A percentile compares a stretch with the other conserved stretches of the same genome.
phyloP scores from a whole-genome alignment of 371 early-diverging fungal species.

The Mucor saturninus region DNA sequence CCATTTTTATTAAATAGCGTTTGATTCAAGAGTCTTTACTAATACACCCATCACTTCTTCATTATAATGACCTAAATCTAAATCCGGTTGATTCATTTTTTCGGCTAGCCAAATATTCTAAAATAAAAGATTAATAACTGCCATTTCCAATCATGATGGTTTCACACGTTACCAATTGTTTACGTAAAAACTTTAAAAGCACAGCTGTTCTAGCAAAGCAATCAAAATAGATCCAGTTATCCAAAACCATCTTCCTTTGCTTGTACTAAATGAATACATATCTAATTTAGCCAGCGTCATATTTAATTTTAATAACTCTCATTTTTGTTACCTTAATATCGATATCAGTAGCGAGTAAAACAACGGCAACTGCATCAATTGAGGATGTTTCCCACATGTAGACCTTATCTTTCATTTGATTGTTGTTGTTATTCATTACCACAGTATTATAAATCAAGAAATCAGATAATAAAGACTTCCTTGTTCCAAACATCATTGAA shows the following conservation, averaged over 20 bases:
- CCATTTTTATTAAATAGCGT: slow-evolving; percentile 5
- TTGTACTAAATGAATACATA: slow-evolving; percentile 52
- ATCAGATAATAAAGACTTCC: slow-evolving; percentile 33
- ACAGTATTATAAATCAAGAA: slow-evolving; percentile 64
- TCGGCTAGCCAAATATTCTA: slow-evolving; percentile 40
- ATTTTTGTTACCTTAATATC: slow-evolving; percentile 53
- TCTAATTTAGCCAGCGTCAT: neutral
- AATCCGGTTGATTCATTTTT: slow-evolving; percentile 45
- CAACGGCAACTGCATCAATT: slow-evolving; percentile 51
- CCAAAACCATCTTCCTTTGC: slow-evolving; percentile 53
- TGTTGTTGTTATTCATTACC: slow-evolving; percentile 47
- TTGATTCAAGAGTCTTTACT: slow-evolving; percentile 33
- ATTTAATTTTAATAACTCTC: neutral
- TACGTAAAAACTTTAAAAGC: slow-evolving; percentile 61
- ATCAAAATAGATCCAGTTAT: slow-evolving; percentile 67
- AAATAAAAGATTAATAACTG: slow-evolving; percentile 1
- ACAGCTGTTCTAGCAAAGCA: slow-evolving; percentile 70
- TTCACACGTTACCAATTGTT: slow-evolving; percentile 47
- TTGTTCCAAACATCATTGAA: slow-evolving; percentile 50
- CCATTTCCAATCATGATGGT: neutral
- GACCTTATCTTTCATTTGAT: slow-evolving; percentile 33
- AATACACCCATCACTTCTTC: slow-evolving; percentile 39
- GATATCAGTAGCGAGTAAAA: slow-evolving; percentile 62
- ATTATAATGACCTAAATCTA: slow-evolving; percentile 35
- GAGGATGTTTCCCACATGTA: slow-evolving; percentile 63